These are phyloP conservation scores for Moesziomyces aphidis DNA, from an alignment of 1,284 basidiomycete genomes.

Conservation along the genomic window DNA sequence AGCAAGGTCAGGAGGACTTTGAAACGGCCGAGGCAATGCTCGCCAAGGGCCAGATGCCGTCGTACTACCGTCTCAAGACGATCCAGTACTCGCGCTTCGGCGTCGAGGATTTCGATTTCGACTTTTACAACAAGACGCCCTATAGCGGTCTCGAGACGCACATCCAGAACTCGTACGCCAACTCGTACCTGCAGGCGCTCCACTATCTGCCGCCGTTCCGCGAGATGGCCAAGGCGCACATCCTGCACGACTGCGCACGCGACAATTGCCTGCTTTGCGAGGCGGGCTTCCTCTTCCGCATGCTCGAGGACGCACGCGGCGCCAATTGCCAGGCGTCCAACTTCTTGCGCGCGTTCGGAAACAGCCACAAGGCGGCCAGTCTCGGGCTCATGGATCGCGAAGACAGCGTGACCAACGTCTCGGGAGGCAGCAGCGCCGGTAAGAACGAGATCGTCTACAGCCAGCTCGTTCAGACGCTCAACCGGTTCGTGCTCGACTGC, in stretches of 20 bases:
- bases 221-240: slow-evolving; percentile 87
- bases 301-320: slow-evolving; percentile 94
- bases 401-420: slow-evolving; percentile 73
- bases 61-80: slow-evolving; percentile 88
- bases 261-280: slow-evolving; percentile 96
- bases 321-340: slow-evolving; percentile 97
- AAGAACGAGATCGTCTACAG: slow-evolving; percentile 72
- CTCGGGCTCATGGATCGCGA: slow-evolving; percentile 92
- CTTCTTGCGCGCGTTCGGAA: slow-evolving; percentile 91
- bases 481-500: slow-evolving; percentile 87
- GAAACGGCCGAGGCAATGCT: slow-evolving; percentile 43
- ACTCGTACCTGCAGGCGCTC: slow-evolving; percentile 88
- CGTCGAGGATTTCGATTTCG: slow-evolving; percentile 99
- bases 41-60: slow-evolving; percentile 73
- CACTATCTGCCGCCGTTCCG: slow-evolving; percentile 86
- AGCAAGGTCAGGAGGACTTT: slow-evolving; percentile 46
- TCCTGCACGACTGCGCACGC: slow-evolving; percentile 78
- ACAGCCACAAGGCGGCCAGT: slow-evolving; percentile 78
- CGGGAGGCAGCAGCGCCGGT: slow-evolving; percentile 30
- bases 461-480: slow-evolving; percentile 91
- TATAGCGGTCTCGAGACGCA: slow-evolving; percentile 96
- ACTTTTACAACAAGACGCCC: slow-evolving; percentile 73
- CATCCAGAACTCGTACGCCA: slow-evolving; percentile 97
- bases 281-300: slow-evolving; percentile 91
- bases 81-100: slow-evolving; percentile 99